Percentiles rank a stretch among this genome's conserved stretches.
Evolutionary conservation across 1,284 basidiomycete species (phyloP).

Genomic region (Marasmius sp.): DNA sequence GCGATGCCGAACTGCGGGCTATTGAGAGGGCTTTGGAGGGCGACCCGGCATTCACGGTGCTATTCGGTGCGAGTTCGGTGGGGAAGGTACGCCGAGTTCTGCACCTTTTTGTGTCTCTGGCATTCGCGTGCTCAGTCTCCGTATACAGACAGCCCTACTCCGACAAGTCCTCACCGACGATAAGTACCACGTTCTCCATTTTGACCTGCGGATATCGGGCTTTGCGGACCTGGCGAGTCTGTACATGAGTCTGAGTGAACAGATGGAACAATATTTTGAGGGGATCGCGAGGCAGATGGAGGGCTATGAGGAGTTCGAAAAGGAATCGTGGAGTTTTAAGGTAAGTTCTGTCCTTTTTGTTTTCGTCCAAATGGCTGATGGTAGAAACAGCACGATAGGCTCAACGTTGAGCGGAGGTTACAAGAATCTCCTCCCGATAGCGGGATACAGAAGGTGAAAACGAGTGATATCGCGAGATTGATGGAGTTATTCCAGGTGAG

Average conservation of each 20-base stretch:
- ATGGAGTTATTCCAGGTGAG: slow-evolving; percentile 79
- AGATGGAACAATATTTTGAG: slow-evolving; percentile 81
- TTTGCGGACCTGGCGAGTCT: slow-evolving; percentile 78
- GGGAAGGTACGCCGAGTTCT: slow-evolving; percentile 57
- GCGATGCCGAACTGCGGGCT: slow-evolving; percentile 63
- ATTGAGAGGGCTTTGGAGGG: slow-evolving; percentile 66
- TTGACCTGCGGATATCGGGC: slow-evolving; percentile 80
- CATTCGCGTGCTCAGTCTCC: neutral
- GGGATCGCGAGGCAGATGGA: slow-evolving; percentile 56
- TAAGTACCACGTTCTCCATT: slow-evolving; percentile 76
- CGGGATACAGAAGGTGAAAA: slow-evolving; percentile 51
- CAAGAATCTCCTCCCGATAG: slow-evolving; percentile 38
- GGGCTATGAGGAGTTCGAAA: slow-evolving; percentile 74
- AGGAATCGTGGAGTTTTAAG: slow-evolving; percentile 77
- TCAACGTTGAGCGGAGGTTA: slow-evolving; percentile 66
- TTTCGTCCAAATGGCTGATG: neutral
- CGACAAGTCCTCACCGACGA: slow-evolving; percentile 70
- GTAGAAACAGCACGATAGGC: slow-evolving; percentile 60
- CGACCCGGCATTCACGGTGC: slow-evolving; percentile 74
- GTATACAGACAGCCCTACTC: slow-evolving; percentile 65
- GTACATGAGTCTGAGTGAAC: slow-evolving; percentile 71
- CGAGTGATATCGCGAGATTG: slow-evolving; percentile 77
- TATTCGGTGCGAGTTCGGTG: slow-evolving; percentile 79
- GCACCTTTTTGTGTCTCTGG: neutral
- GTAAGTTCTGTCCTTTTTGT: slow-evolving; percentile 32